phyloP scores from a whole-genome alignment of 225 moss, liverwort and hornwort genomes.

The Antitrichia curtipendula region DNA sequence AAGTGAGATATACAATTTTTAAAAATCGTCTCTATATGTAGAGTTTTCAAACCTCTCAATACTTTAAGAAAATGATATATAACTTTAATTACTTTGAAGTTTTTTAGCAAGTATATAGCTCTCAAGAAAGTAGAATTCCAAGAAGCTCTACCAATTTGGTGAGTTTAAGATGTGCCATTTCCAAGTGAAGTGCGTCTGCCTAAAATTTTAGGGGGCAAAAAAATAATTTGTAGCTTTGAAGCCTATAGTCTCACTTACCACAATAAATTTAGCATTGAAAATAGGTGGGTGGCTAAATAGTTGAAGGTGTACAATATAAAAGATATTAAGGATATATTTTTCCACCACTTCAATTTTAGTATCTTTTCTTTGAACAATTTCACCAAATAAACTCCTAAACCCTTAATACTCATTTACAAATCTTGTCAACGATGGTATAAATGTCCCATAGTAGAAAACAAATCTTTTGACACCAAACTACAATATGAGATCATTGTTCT shows the following conservation, averaged over 20 bases:
- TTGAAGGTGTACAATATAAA: not conserved
- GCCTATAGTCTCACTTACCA: not conserved
- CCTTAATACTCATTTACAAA: not conserved
- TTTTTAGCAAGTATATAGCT: not conserved
- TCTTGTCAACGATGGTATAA: rapidly evolving
- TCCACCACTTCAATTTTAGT: not conserved
- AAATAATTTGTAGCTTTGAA: not conserved
- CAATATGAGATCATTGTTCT: not conserved
- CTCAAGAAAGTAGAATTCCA: not conserved
- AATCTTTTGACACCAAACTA: not conserved
- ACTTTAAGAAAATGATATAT: not conserved
- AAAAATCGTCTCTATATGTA: rapidly evolving
- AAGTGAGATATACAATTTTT: rapidly evolving
- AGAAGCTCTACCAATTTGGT: not conserved
- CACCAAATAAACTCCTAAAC: not conserved
- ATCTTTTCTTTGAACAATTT: not conserved
- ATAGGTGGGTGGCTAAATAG: no score
- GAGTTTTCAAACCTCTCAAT: no score
- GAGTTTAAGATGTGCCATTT: not conserved
- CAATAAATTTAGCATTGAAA: not conserved
- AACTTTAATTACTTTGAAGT: not conserved
- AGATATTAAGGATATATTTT: not conserved
- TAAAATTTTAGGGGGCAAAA: not conserved
- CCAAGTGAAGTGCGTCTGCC: rapidly evolving
- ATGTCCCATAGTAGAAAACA: not conserved